These are phyloP conservation scores for Zea mays DNA, from an alignment of 176 grass and related monocot species.

Conservation along the genomic window DNA sequence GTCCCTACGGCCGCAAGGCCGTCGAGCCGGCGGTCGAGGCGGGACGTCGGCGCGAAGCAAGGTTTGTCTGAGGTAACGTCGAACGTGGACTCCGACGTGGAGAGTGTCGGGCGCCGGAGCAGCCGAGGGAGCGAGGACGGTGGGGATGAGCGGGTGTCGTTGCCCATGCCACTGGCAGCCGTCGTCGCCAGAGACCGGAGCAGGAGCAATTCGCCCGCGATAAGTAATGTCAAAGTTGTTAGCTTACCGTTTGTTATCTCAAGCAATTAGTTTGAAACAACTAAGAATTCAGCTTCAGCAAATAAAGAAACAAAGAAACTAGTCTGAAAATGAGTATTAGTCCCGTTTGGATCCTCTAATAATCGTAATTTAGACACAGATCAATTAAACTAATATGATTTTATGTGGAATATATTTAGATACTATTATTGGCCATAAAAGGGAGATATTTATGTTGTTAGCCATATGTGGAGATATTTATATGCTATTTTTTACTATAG, in stretches of 20 bases:
- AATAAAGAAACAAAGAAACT: not conserved
- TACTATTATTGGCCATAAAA: too few relatives aligned
- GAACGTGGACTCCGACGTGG: conserved; percentile 12
- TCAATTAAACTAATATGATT: too few relatives aligned
- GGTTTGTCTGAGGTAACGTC: not conserved
- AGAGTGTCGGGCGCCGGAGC: conserved; percentile 31
- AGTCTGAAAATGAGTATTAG: not conserved
- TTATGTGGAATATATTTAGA: too few relatives aligned
- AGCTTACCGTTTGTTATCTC: not conserved
- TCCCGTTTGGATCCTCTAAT: too few relatives aligned
- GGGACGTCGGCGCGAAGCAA: conserved; percentile 6
- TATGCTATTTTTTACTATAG: too few relatives aligned
- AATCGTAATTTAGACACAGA: too few relatives aligned
- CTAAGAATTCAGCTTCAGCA: not conserved
- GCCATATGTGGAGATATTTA: too few relatives aligned
- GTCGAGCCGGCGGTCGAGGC: conserved; percentile 45
- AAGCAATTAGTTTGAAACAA: conserved; percentile 1
- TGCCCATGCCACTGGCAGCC: conserved; percentile 28
- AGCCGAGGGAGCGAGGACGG: conserved; percentile 42
- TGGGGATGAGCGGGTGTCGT: not conserved
- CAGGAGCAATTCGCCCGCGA: conserved; percentile 54
- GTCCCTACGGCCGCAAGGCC: not conserved
- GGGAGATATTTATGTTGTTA: too few relatives aligned
- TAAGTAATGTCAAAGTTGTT: conserved; percentile 50
- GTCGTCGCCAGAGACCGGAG: conserved; percentile 25